phyloP scores from a whole-genome alignment of 2,329 filamentous ascomycete species.

The Talaromyces sp. region DNA sequence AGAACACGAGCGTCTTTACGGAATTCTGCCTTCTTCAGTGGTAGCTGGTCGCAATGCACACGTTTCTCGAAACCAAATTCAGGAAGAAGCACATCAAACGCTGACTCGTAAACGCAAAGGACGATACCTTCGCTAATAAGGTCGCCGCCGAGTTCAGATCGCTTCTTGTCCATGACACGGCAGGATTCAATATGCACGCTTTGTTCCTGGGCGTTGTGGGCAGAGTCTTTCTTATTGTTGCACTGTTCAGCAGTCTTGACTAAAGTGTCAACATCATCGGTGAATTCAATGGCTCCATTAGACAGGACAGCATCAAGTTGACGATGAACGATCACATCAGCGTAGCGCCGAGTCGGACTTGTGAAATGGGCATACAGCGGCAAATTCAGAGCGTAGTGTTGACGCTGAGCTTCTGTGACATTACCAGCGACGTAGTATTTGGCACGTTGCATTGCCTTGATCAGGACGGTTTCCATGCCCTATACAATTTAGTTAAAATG shows the following conservation, averaged over 20 bases:
- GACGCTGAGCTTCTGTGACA: slow-evolving; percentile 69
- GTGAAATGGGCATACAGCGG: slow-evolving; percentile 97
- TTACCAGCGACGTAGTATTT: slow-evolving; percentile 90
- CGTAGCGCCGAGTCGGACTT: slow-evolving; percentile 88
- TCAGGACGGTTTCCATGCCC: slow-evolving; percentile 91
- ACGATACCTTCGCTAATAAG: slow-evolving; percentile 95
- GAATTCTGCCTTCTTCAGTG: slow-evolving; percentile 97
- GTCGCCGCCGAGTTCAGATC: slow-evolving; percentile 81
- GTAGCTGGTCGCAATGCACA: slow-evolving; percentile 96
- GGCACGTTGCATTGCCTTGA: slow-evolving; percentile 93
- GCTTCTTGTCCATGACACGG: slow-evolving; percentile 89
- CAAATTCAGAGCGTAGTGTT: slow-evolving; percentile 88
- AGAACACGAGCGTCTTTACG: slow-evolving; percentile 92
- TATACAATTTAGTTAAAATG: slow-evolving; percentile 23
- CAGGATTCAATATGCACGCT: slow-evolving; percentile 98
- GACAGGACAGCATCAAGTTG: slow-evolving; percentile 86
- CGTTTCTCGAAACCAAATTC: slow-evolving; percentile 99
- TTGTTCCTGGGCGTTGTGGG: slow-evolving; percentile 95
- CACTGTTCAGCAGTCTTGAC: slow-evolving; percentile 91
- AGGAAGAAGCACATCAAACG: slow-evolving; percentile 95
- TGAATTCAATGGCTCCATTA: slow-evolving; percentile 76
- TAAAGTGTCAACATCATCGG: slow-evolving; percentile 80
- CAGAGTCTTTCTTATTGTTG: slow-evolving; percentile 99
- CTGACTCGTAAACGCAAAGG: slow-evolving; percentile 95
- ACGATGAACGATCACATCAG: slow-evolving; percentile 91